Evolutionary conservation across 1,284 basidiomycete genomes (phyloP).

Genomic region (Stygiomarasmius scandens): DNA sequence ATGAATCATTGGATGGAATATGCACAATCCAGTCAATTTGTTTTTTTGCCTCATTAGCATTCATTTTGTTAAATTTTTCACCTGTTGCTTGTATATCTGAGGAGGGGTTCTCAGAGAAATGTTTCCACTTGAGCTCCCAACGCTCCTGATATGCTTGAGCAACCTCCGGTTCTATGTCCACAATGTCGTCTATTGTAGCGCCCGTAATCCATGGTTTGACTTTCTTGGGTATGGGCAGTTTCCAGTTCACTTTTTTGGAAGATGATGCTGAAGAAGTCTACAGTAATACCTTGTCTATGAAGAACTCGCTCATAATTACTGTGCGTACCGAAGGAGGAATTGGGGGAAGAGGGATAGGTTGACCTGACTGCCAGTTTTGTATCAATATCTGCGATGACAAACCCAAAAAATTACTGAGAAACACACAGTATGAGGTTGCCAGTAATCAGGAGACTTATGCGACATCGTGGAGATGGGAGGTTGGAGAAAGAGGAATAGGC

Average conservation of each 20-base stretch:
- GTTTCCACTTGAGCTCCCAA: conserved; percentile 8
- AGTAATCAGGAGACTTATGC: no score
- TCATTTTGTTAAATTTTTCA: neutral
- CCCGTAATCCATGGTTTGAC: neutral
- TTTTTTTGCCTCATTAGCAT: neutral
- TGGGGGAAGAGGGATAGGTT: neutral
- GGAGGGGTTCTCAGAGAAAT: neutral
- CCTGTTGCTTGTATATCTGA: neutral
- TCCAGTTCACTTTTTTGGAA: neutral
- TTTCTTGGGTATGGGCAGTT: neutral
- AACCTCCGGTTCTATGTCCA: neutral
- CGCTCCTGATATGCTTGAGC: conserved; percentile 1
- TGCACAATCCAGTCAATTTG: neutral
- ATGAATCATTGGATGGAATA: no score
- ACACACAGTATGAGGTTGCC: no score
- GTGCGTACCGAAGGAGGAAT: neutral
- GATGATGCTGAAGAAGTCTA: neutral
- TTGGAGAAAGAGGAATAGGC: no score
- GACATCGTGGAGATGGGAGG: no score
- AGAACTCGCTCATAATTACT: neutral
- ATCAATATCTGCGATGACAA: neutral
- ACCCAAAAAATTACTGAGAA: no score
- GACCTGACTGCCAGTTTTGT: neutral
- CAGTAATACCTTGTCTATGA: no score
- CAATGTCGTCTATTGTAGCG: neutral